These are phyloP conservation scores for Talaromyces adpressus DNA, from an alignment of 495 filamentous ascomycete species.

Conservation along the genomic window DNA sequence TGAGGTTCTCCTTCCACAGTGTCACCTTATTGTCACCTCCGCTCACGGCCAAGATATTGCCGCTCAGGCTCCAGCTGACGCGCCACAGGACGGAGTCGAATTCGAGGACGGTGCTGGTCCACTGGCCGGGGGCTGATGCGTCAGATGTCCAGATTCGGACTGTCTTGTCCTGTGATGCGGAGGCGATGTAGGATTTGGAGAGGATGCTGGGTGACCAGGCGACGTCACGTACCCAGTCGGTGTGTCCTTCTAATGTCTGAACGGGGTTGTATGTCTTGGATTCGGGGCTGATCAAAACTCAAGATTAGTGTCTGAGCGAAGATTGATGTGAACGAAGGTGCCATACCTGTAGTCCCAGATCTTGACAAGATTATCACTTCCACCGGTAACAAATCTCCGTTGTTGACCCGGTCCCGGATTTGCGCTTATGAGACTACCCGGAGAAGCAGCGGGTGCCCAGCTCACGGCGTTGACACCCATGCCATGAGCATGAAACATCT, in stretches of 20 bases:
- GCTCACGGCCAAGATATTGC: conserved; percentile 90
- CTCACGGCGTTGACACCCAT: conserved; percentile 90
- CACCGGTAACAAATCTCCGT: conserved; percentile 85
- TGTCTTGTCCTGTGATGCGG: conserved; percentile 90
- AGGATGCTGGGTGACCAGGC: conserved; percentile 93
- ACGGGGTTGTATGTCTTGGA: conserved; percentile 45
- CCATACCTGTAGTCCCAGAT: conserved; percentile 77
- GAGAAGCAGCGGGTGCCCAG: conserved; percentile 80
- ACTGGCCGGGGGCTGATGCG: conserved; percentile 53
- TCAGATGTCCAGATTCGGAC: conserved; percentile 93
- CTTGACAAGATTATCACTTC: conserved; percentile 86
- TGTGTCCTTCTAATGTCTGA: conserved; percentile 66
- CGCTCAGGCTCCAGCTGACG: conserved; percentile 95
- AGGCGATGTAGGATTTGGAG: conserved; percentile 91
- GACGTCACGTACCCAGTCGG: conserved; percentile 97
- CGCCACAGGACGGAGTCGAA: conserved; percentile 91
- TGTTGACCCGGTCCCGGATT: conserved; percentile 53
- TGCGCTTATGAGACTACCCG: conserved; percentile 72
- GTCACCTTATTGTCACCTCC: conserved; percentile 96
- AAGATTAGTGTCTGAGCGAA: background rate
- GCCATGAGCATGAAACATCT: conserved; percentile 85
- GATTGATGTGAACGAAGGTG: too few relatives aligned
- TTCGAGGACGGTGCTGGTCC: conserved; percentile 73
- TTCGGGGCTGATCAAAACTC: conserved; percentile 34
- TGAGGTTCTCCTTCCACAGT: conserved; percentile 52